Conservation (phyloP, 2,329 filamentous ascomycete species). For the Sporothrix mexicana region DNA sequence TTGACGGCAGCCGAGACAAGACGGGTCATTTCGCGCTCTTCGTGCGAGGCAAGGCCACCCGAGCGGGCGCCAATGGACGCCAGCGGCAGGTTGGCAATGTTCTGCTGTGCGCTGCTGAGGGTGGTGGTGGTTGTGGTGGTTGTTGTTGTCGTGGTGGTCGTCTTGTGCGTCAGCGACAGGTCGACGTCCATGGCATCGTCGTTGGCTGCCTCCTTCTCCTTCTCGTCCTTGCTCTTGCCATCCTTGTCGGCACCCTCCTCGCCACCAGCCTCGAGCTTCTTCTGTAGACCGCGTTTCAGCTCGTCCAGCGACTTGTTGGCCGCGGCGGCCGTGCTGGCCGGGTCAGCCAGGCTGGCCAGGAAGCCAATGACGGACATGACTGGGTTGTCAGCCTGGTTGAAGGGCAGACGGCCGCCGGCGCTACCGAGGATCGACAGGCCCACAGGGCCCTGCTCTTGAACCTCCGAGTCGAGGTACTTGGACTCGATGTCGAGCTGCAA, state of each 20-base stretch:
- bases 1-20: slow-evolving; percentile 93
- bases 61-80: slow-evolving; percentile 85
- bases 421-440: slow-evolving; percentile 71
- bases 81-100: slow-evolving; percentile 77
- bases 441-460: slow-evolving; percentile 57
- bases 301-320: slow-evolving; percentile 86
- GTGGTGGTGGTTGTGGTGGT: slow-evolving; percentile 62
- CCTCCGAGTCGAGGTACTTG: slow-evolving; percentile 87
- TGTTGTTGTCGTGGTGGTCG: slow-evolving; percentile 54
- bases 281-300: slow-evolving; percentile 78
- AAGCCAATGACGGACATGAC: slow-evolving; percentile 97
- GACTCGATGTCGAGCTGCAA: slow-evolving; percentile 96
- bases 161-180: slow-evolving; percentile 51
- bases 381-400: slow-evolving; percentile 92
- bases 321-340: slow-evolving; percentile 86
- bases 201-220: slow-evolving; percentile 62
- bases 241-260: slow-evolving; percentile 47
- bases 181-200: slow-evolving; percentile 73
- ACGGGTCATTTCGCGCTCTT: slow-evolving; percentile 95
- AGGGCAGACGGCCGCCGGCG: slow-evolving; percentile 80
- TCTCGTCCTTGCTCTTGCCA: slow-evolving; percentile 54
- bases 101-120: slow-evolving; percentile 53
- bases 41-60: slow-evolving; percentile 87
- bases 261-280: slow-evolving; percentile 69
- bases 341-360: slow-evolving; percentile 87